Evolutionary conservation across 2,329 filamentous ascomycete species (phyloP), one percentile per base, ranked within the genome.

Genomic region (Byssoonygena ceratinophila): DNA sequence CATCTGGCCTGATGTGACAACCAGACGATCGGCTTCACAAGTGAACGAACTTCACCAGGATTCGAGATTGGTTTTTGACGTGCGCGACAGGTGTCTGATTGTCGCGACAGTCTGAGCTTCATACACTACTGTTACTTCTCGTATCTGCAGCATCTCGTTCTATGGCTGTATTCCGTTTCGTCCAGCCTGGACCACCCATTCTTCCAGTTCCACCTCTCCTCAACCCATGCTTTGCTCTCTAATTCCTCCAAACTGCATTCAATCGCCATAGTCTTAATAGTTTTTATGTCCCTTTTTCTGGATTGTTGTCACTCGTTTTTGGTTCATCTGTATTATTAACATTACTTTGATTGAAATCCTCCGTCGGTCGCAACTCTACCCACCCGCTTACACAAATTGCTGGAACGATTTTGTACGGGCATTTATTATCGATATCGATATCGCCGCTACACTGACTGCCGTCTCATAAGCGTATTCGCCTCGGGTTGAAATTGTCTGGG

Each of bases 1-100:
- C 41, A 52, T 23, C 50, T 52, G 50, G 50, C 43, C 36, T 52
- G 50, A 52, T 37, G 43, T 46, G 48, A 44, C 50, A 45, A 29
- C 36, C 39, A 29, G 49, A 23, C 40, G 27, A 45, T 45, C 40
- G 20, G 40, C 49, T 25, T 46, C 40, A 37, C 29, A 7, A 45
- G 18, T 18, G 29, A 45, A 20, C 41, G 40, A 36, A 45, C 41
- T 23, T 23, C 29, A 12, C 20, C 29, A 11, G n/a, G 49, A 27
- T 50, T 47, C 16, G 20, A 47, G 6, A 20, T 18, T 36, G 44
- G 27, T 8, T 29, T 34, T 44, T 43, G 47, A 11, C 36, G 8
- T 43, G 39, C 36, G 48, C 37, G 12, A 16, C 48, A 18, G 34
- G 39, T 34, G 22, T 44, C 47, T 40, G 36, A 40, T 41, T 20